Conservation (phyloP, 2,329 filamentous ascomycete genomes). For the Trichoderma sp. region DNA sequence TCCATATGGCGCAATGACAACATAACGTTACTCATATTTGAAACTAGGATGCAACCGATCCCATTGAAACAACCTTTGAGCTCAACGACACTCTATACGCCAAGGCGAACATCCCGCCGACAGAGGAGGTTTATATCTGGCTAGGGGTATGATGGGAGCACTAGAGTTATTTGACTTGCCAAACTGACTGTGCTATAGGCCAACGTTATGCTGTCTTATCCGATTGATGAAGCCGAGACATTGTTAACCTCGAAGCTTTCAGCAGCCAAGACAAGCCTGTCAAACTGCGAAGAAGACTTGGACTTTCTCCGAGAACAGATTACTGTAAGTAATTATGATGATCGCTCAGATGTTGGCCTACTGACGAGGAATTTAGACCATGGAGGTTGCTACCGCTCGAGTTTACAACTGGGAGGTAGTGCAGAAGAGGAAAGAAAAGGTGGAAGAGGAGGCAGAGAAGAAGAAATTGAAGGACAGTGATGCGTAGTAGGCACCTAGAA, state of each 20-base stretch:
- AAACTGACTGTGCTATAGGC: slow-evolving; percentile 54
- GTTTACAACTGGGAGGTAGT: slow-evolving; percentile 99
- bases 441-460: slow-evolving; percentile 56
- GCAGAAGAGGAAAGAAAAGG: slow-evolving; percentile 89
- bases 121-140: slow-evolving; percentile 95
- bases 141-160: slow-evolving; percentile 63
- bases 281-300: slow-evolving; percentile 93
- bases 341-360: not conserved
- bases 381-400: slow-evolving; percentile 92
- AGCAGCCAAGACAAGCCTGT: slow-evolving; percentile 75
- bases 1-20: not conserved
- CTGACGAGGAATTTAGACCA: slow-evolving; percentile 60
- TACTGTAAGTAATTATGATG: slow-evolving; percentile 62
- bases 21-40: slow-evolving; percentile 28
- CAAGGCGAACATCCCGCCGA: slow-evolving; percentile 78
- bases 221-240: slow-evolving; percentile 80
- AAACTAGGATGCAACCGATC: slow-evolving; percentile 56
- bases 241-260: slow-evolving; percentile 76
- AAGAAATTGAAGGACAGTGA: slow-evolving; percentile 44
- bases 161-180: not conserved
- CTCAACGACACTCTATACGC: slow-evolving; percentile 95
- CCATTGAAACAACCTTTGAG: slow-evolving; percentile 91
- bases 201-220: slow-evolving; percentile 97
- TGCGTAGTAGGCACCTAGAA: slow-evolving; percentile 22
- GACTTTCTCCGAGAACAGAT: slow-evolving; percentile 97